These are phyloP conservation scores for Phytophthora cryptogea DNA, from an alignment of 352 stramenopile species.

Conservation along the genomic window DNA sequence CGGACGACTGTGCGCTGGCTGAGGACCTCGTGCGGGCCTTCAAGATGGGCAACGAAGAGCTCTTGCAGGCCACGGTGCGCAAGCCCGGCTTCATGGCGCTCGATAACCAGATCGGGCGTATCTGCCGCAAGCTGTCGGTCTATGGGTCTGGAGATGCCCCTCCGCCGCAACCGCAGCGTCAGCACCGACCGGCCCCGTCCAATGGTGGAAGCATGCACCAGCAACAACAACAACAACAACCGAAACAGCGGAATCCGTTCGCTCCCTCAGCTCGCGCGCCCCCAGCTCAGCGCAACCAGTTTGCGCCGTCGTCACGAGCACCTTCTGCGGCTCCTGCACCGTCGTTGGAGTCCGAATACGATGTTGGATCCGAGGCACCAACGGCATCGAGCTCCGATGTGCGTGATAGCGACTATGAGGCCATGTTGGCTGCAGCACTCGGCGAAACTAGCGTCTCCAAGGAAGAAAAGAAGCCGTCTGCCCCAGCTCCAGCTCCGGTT, in stretches of 20 bases:
- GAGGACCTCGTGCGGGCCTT: slow-evolving; percentile 81
- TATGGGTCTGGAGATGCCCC: slow-evolving; percentile 38
- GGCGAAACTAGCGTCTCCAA: slow-evolving; percentile 36
- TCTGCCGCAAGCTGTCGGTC: slow-evolving; percentile 72
- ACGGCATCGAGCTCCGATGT: slow-evolving; percentile 22
- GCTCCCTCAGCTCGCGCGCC: slow-evolving; percentile 28
- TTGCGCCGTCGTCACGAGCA: slow-evolving; percentile 36
- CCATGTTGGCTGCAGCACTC: slow-evolving; percentile 33
- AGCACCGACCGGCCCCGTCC: slow-evolving; percentile 30
- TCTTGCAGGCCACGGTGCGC: slow-evolving; percentile 71
- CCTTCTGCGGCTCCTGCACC: slow-evolving; percentile 3
- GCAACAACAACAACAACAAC: slow-evolving; percentile 34
- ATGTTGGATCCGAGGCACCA: slow-evolving; percentile 20
- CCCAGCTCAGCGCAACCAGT: slow-evolving; percentile 38
- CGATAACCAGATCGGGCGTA: slow-evolving; percentile 75
- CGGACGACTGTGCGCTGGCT: slow-evolving; percentile 75
- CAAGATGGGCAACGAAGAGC: slow-evolving; percentile 78
- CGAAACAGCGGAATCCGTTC: slow-evolving; percentile 38
- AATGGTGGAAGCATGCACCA: slow-evolving; percentile 18
- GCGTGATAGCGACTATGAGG: slow-evolving; percentile 42
- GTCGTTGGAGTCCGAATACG: slow-evolving; percentile 33
- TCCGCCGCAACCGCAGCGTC: slow-evolving; percentile 18
- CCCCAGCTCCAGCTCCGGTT: not conserved
- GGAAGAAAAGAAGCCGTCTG: slow-evolving; percentile 18
- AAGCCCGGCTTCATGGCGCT: slow-evolving; percentile 80